Evolutionary conservation across 1,284 basidiomycete species (phyloP).

Genomic region (Apiotrichum montevideense): DNA sequence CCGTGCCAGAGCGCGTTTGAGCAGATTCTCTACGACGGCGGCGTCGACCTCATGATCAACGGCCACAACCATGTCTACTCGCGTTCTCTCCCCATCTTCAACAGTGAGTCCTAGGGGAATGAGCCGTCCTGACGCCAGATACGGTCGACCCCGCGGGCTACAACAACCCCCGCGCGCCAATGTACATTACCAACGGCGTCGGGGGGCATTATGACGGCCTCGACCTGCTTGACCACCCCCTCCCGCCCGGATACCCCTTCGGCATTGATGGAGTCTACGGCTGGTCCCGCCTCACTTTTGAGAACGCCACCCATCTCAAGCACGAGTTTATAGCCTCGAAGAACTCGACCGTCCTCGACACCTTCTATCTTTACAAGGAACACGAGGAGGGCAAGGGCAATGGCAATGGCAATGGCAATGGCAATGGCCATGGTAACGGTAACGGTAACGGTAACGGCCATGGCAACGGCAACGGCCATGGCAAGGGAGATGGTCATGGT

Average conservation of each 20-base stretch:
- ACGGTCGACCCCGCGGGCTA: slow-evolving; percentile 27
- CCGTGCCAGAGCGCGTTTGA: slow-evolving; percentile 41
- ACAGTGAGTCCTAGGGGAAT: slow-evolving; percentile 16
- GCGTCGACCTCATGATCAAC: slow-evolving; percentile 37
- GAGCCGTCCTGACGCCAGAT: slow-evolving; percentile 7
- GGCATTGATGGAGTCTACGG: slow-evolving; percentile 32
- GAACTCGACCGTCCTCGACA: slow-evolving; percentile 23
- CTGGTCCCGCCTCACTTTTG: slow-evolving; percentile 36
- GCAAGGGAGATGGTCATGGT: background rate
- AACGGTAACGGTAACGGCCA: slow-evolving; percentile 1
- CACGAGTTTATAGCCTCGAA: slow-evolving; percentile 24
- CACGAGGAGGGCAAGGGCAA: slow-evolving; percentile 2
- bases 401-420: background rate
- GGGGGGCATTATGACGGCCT: slow-evolving; percentile 41
- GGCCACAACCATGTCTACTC: slow-evolving; percentile 45
- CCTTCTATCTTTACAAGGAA: slow-evolving; percentile 21
- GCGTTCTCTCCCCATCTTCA: slow-evolving; percentile 33
- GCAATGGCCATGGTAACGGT: background rate
- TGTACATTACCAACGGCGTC: slow-evolving; percentile 37
- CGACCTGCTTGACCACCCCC: slow-evolving; percentile 21
- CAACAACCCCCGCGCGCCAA: slow-evolving; percentile 24
- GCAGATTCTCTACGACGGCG: slow-evolving; percentile 35
- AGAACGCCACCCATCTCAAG: slow-evolving; percentile 30
- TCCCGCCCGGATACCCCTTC: slow-evolving; percentile 22
- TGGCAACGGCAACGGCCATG: slow-evolving; percentile 1